These are phyloP conservation scores for Neopestalotiopsis rosae DNA, from an alignment of 2,329 filamentous ascomycete species.

Conservation along the genomic window DNA sequence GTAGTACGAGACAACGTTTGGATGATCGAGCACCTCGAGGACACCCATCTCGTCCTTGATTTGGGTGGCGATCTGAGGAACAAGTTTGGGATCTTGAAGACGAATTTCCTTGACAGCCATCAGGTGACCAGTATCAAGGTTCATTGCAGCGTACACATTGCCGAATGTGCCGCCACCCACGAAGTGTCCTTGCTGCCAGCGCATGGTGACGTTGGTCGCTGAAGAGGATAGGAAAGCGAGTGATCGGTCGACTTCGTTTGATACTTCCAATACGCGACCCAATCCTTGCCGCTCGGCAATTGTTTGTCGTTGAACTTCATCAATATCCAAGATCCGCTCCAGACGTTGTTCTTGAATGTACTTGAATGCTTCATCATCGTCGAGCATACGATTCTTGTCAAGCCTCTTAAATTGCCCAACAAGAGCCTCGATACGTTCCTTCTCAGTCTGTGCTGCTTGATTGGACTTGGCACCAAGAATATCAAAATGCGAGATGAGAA, in stretches of 20 bases:
- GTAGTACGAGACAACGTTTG: conserved; percentile 96
- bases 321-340: conserved; percentile 74
- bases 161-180: conserved; percentile 97
- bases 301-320: conserved; percentile 77
- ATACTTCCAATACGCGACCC: conserved; percentile 89
- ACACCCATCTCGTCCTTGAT: conserved; percentile 98
- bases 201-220: conserved; percentile 91
- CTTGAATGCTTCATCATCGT: conserved; percentile 84
- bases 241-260: conserved; percentile 93
- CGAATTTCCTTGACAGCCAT: conserved; percentile 99
- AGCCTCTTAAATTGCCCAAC: conserved; percentile 77
- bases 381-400: conserved; percentile 74
- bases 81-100: conserved; percentile 93
- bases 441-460: conserved; percentile 91
- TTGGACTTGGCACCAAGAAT: conserved; percentile 97
- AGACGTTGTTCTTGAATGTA: conserved; percentile 79
- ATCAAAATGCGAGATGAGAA: conserved; percentile 97
- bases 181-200: conserved; percentile 99
- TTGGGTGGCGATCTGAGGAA: conserved; percentile 90
- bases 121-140: conserved; percentile 90
- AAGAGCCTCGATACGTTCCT: conserved; percentile 82
- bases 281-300: conserved; percentile 86
- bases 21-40: conserved; percentile 92
- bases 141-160: conserved; percentile 96
- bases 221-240: conserved; percentile 92